Evolutionary conservation across 345 rosid species (phyloP), one percentile per base, ranked within the genome.

Genomic region (Pistacia integerrima): DNA sequence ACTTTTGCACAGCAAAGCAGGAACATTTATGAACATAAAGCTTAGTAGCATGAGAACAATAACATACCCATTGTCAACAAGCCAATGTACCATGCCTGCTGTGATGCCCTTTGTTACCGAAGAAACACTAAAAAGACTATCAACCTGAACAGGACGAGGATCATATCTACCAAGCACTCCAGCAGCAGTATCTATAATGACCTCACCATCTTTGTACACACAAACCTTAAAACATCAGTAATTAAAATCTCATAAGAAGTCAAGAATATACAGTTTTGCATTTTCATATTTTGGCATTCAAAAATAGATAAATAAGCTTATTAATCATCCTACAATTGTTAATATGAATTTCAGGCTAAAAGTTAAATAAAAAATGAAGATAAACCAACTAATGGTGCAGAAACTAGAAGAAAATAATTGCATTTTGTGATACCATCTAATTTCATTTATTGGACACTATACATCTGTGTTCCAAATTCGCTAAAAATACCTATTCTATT

Each of bases 81-180:
- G 92, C 94, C 94, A 93, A 84, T 95, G 99, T 76, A 92, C 41
- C 96, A 95, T 89, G 78, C 98, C 99, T 20, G 99, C 96, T 51
- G 98, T 86, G 74, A 95, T 84, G 82, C 99, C 99, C 85, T 95
- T 95, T 55, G 98, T 88, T 12, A 75, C 94, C 52, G 98, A 95
- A 85, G 93, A 95, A 76, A 95, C 97, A 49, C 94, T 87, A 78
- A 93, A 95, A 74, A 95, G 90, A 78, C 93, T 92, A 79, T 93
- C 98, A 1, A 88, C 93, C 85, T 93, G 96, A 76, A 95, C 98
- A 74, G 98, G 99, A 60, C 98, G 97, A 83, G 99, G 98, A 84
- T 95, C 98, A 72, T 90, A 93, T 89, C 87, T 90, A 64, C 99
- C 98, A 64, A 95, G 97, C 56, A 90, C 88, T 81, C 99, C 99